Base-by-base conservation (phyloP, 192 early-diverging fungal genomes). In the Kappamyces sp. region DNA sequence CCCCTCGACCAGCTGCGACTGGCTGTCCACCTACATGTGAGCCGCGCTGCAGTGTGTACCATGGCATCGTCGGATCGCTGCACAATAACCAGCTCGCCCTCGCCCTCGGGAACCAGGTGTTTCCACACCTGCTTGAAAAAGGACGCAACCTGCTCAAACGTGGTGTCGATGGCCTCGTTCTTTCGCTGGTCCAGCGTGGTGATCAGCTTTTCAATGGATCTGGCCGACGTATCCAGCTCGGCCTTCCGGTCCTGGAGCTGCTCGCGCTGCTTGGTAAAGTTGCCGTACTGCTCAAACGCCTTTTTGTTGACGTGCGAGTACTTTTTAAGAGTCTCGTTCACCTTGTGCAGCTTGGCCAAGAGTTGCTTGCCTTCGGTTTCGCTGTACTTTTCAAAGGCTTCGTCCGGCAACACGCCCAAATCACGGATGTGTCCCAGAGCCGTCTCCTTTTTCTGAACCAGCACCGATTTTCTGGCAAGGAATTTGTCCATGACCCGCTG, bases 261-360 rank as follows among this genome's bases (percentile, higher is more conserved):
- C 48, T 93, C 91, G 9, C 86, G 80, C 62, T 96, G 94, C 59
- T 88, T 86, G 1, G 90, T 92, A 67, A 96, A 99, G 62, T 89
- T 91, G 62, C 70, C 82, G 64, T 90, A 96, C 74, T 99, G 96
- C 76, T 99, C 96, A 72, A 93, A 92, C 0, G 96, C 96, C 70
- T 96, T 94, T 66, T 95, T 99, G 80, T 99, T 99, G 57, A 99
- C 91, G 60, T 95, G 94, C 11, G 83, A 81, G 63, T 87, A 96
- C 71, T 88, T 86, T 54, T 92, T 89, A 32, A 99, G 73, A 33
- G 72, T 77, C 60, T 94, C 93, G 67, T 93, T 93, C 29, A 85
- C 80, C 52, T 77, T 79, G 65, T 94, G 75, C 22, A 83, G 62
- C 32, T 53, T 45, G 34, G 65, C 63, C 32, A 74, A 40, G 11